Evolutionary conservation across 2,329 filamentous ascomycete genomes (phyloP), one percentile per base, ranked within the genome.

Genomic region (Phoma sp.): DNA sequence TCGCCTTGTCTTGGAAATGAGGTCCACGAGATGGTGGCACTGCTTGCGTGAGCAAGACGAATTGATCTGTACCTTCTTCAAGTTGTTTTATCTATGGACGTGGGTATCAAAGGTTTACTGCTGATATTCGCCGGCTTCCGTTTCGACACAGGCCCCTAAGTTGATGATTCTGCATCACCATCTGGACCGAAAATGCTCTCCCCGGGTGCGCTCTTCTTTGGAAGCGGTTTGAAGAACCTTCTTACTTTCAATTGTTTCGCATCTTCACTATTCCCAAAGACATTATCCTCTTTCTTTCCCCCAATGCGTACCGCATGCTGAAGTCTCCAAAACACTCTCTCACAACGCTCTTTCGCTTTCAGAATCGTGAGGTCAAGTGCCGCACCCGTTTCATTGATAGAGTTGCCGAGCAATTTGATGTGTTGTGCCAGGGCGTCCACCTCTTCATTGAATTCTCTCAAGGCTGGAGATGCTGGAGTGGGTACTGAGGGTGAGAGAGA

Each of bases 291-390:
- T 76, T 46, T 79, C 72, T 64, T 68, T 8, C 68, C 61, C 53
- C 82, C 83, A 9, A 89, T 89, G 43, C 91, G 82, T 42, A 93
- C 87, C 2, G 85, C 83, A 69, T 89, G 86, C 41, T 86, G 76
- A 11, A 97, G 79, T 50, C 93, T 85, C 65, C 89, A 86, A 54
- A 87, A 83, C n/a, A 96, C 77, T 52, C 86, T 82, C 65, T 96
- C 89, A 35, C 96, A 80, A 9, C 83, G 81, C 48, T 86, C 86
- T 74, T 96, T 96, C 10, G 89, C 86, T 67, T 96, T 86, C 53
- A 95, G 80, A 64, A 89, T 86, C 22, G 86, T 86, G 39, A 72
- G 52, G 50, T 74, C 71, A 4, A 62, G 61, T 2, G 67, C 59
- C 6, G 90, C 88, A 36, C 90, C 90, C 1, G 87, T 83, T 66